Evolutionary conservation across 192 early-diverging fungal species (phyloP), one percentile per base, ranked within the genome.

Genomic region (Coemansia sp.): DNA sequence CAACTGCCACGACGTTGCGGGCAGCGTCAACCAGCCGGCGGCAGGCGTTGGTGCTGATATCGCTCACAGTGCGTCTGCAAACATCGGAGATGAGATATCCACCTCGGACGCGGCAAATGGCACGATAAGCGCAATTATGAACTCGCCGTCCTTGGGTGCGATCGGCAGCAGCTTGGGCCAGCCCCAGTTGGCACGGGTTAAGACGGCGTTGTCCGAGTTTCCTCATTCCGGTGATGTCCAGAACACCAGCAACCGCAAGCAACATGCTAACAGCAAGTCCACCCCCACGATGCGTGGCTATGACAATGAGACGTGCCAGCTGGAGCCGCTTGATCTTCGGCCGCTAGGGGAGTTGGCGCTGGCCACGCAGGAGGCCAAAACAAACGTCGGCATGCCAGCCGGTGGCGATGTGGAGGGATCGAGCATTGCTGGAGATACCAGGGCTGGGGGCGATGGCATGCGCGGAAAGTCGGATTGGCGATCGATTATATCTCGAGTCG

Each of bases 231-330:
- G 9, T 18, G 18, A 15, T 6, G 39, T n/a, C 8, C 56, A 56
- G 6, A 15, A 38, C n/a, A 8, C 5, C 39, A 23, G 11, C 57
- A 6, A 16, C n/a, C 37, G 38, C 5, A 59, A 40, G n/a, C 38
- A 38, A n/a, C 38, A 58, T 43, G 32, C 49, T 41, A 67, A 67
- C 48, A 76, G 69, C 69, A 59, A 58, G 8, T 76, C 74, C 0
- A 76, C 65, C 1, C 74, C 74, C 10, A 64, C 61, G 10, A 60
- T 71, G 56, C 64, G 52, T 49, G 54, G 41, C 32, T 60, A 57
- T 44, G 52, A 48, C 18, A 40, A 56, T 5, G 38, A 19, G 6
- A 18, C 23, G 1, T 15, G 12, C 23, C 56, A 53, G 39, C 41
- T 43, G 9, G 71, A 58, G 38, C 16, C 39, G 32, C 38, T 41